Evolutionary conservation across 2,329 filamentous ascomycete species (phyloP).

Genomic region (Myriosclerotinia curreyana): DNA sequence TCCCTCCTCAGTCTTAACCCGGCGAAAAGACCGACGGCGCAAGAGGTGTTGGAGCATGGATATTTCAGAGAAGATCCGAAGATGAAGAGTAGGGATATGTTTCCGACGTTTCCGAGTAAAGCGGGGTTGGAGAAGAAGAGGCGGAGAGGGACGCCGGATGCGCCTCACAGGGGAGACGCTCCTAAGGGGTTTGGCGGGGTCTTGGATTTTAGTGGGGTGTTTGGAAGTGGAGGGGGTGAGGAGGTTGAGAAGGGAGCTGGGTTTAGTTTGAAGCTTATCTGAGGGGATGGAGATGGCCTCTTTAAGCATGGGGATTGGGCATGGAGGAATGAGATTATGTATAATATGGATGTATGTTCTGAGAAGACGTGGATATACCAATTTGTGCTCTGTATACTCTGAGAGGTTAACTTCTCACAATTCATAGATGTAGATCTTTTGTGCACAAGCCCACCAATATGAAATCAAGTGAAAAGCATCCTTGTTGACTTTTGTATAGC

Average conservation of each 20-base stretch:
- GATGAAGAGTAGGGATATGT: slow-evolving; percentile 86
- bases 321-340: not conserved
- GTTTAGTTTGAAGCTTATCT: slow-evolving; percentile 62
- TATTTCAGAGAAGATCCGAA: slow-evolving; percentile 90
- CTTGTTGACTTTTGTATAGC: not conserved
- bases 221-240: slow-evolving; percentile 62
- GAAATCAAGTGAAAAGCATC: slow-evolving; percentile 5
- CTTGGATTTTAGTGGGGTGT: slow-evolving; percentile 68
- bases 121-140: slow-evolving; percentile 84
- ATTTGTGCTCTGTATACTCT: slow-evolving; percentile 3
- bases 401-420: not conserved
- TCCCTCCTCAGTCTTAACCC: slow-evolving; percentile 75
- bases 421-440: not conserved
- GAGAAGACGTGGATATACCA: slow-evolving; percentile 9
- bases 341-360: not conserved
- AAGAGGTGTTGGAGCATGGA: slow-evolving; percentile 70
- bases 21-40: slow-evolving; percentile 63
- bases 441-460: not conserved
- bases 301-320: not conserved
- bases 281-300: not conserved
- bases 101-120: slow-evolving; percentile 95
- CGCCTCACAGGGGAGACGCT: slow-evolving; percentile 71
- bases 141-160: slow-evolving; percentile 71
- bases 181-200: slow-evolving; percentile 37
- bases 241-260: slow-evolving; percentile 64